Base-by-base conservation (phyloP, 2,329 filamentous ascomycete species). In the Alternaria triticina region DNA sequence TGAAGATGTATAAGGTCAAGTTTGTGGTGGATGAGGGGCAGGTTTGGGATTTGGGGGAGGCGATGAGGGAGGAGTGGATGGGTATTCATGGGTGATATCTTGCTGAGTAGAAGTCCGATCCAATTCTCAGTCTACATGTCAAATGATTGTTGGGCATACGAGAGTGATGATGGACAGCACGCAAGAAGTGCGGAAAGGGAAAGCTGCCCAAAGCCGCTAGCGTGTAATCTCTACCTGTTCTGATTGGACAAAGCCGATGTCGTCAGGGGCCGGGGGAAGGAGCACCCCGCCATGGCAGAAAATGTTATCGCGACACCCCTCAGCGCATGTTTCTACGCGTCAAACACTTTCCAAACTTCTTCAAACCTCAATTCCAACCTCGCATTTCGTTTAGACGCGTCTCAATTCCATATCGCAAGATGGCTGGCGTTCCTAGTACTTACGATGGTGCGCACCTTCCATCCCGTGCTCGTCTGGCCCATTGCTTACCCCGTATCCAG, bases 341-440 rank as follows among this genome's bases (percentile, higher is more conserved):
- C 30, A 63, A 25, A 52, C 49, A 33, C 43, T 7, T 59, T n/a
- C 25, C 46, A 10, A 56, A n/a, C 15, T 28, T n/a, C 8, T 43
- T 52, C 20, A 52, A 36, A 15, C 20, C 46, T 20, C 57, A 25
- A n/a, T 54, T 44, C 6, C 11, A 47, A 0, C 45, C 62, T 20
- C 60, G 30, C 10, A 54, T 33, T 12, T 43, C 55, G 43, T 62
- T 43, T 11, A 65, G 72, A 17, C 59, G 27, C 43, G 67, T 74
- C 36, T 74, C 69, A 10, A 66, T 73, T 20, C 69, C 72, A 23
- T 73, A 74, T 62, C 71, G 74, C 68, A 78, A 62, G 60, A 78
- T 78, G 75, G 74, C 74, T 23, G 76, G 75, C 66, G 69, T 77
- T 43, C 74, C 77, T 30, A 74, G 63, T 44, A 77, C 72, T 13